Conservation (phyloP, 2,329 filamentous ascomycete genomes). For the Ceratocystiopsis sp. region DNA sequence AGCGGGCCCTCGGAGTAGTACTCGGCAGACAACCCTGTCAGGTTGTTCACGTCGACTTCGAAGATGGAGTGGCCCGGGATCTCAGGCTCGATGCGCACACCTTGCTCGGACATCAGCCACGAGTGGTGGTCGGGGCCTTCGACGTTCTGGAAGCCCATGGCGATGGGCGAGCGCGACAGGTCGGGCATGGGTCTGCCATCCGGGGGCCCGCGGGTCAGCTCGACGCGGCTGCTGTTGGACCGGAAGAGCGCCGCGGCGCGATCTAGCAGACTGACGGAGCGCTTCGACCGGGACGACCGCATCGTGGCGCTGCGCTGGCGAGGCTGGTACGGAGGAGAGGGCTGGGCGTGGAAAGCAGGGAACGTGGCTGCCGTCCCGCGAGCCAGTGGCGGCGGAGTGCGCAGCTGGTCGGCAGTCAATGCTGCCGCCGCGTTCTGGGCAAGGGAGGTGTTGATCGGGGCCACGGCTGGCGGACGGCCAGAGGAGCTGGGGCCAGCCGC, state of each 20-base stretch:
- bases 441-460: slow-evolving; percentile 2
- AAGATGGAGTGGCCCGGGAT: slow-evolving; percentile 3
- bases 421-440: neutral
- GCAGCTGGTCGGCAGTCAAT: neutral
- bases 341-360: neutral
- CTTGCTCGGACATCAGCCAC: slow-evolving; percentile 7
- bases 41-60: slow-evolving; percentile 7
- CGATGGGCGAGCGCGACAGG: slow-evolving; percentile 3
- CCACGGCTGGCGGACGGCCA: neutral
- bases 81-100: slow-evolving; percentile 3
- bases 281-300: neutral
- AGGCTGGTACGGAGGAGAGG: neutral
- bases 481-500: neutral
- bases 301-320: slow-evolving; percentile 6
- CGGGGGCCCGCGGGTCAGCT: slow-evolving; percentile 2
- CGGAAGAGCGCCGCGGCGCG: slow-evolving; percentile 7
- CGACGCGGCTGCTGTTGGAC: slow-evolving; percentile 9
- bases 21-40: slow-evolving; percentile 12
- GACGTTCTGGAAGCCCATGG: slow-evolving; percentile 1
- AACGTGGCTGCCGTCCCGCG: neutral
- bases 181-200: neutral
- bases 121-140: slow-evolving; percentile 4
- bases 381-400: neutral
- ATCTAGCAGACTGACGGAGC: slow-evolving; percentile 1
- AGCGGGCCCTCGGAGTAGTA: slow-evolving; percentile 13